Conservation (phyloP, 2,329 filamentous ascomycete species). For the Alternaria metachromatica region DNA sequence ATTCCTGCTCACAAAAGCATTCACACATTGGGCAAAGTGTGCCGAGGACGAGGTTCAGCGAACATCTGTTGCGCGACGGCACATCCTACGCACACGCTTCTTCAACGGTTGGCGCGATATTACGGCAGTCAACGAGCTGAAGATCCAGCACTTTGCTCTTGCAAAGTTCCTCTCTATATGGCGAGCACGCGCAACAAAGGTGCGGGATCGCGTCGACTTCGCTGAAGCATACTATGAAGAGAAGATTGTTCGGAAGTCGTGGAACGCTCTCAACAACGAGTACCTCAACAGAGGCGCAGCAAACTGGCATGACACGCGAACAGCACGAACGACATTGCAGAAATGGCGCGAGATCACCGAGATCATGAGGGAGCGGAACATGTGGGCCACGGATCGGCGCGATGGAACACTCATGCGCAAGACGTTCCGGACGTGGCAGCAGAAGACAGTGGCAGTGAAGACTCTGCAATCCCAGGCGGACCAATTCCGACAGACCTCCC, state of each 20-base stretch:
- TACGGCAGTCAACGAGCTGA: constrained; percentile 65
- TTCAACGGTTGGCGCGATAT: constrained; percentile 74
- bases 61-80: constrained; percentile 71
- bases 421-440: constrained; percentile 32
- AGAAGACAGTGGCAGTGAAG: constrained; percentile 25
- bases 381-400: constrained; percentile 28
- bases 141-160: constrained; percentile 59
- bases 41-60: constrained; percentile 70
- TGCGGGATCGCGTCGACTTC: constrained; percentile 44
- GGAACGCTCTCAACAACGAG: constrained; percentile 48
- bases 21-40: constrained; percentile 72
- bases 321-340: constrained; percentile 32
- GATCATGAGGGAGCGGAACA: constrained; percentile 35
- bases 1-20: constrained; percentile 68
- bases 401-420: constrained; percentile 33
- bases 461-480: constrained; percentile 45
- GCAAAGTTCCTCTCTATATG: constrained; percentile 63
- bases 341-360: constrained; percentile 37
- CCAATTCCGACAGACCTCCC: constrained; percentile 35
- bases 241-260: constrained; percentile 41
- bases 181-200: constrained; percentile 51
- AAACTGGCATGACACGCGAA: constrained; percentile 37
- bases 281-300: constrained; percentile 46
- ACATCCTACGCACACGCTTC: constrained; percentile 72
- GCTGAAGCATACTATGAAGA: constrained; percentile 42